These are phyloP conservation scores for Skeletonema tropicum DNA, from an alignment of 108 stramenopile species.

Conservation along the genomic window DNA sequence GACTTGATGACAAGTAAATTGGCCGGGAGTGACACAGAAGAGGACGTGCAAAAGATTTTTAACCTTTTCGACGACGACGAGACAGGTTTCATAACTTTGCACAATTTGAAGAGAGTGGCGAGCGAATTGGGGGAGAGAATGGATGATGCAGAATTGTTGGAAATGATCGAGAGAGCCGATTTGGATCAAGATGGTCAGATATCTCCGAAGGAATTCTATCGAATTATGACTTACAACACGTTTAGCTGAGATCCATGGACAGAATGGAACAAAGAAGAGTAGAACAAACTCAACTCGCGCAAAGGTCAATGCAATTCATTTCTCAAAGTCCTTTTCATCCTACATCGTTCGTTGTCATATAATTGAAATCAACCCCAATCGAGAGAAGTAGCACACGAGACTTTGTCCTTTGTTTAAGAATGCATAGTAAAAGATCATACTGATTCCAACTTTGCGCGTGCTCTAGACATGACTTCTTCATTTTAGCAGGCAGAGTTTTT, in stretches of 20 bases:
- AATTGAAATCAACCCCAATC: too few species aligned
- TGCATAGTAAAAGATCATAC: too few species aligned
- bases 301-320: neutral
- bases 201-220: slow-evolving; percentile 84
- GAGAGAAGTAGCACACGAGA: too few species aligned
- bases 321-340: neutral
- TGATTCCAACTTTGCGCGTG: too few species aligned
- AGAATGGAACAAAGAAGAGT: neutral
- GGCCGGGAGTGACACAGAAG: slow-evolving; percentile 42
- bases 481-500: too few species aligned
- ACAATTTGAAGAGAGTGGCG: slow-evolving; percentile 95
- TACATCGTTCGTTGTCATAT: neutral
- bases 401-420: too few species aligned
- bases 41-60: slow-evolving; percentile 90
- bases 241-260: slow-evolving; percentile 39
- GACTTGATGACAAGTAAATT: slow-evolving; percentile 91
- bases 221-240: slow-evolving; percentile 89
- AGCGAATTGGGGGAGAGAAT: slow-evolving; percentile 98
- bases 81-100: slow-evolving; percentile 92
- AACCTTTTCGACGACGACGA: slow-evolving; percentile 97
- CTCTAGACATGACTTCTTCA: too few species aligned
- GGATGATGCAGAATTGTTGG: slow-evolving; percentile 95
- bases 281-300: neutral
- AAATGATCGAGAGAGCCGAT: slow-evolving; percentile 98
- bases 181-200: slow-evolving; percentile 88